Evolutionary conservation across 169 alveolate species (phyloP), one percentile per base, ranked within the genome.

Genomic region (Cryptosporidium tyzzeri): DNA sequence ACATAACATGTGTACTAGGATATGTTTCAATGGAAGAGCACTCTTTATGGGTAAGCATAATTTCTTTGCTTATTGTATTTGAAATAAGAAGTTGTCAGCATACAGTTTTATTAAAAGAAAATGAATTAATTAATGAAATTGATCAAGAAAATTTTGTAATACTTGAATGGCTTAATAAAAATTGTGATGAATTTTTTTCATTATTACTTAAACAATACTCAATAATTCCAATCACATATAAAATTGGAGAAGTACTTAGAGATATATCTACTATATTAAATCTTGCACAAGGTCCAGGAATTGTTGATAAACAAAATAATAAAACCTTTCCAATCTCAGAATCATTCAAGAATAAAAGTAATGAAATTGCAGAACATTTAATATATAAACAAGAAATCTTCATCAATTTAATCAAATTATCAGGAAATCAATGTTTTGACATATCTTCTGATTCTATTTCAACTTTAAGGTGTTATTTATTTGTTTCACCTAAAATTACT

Each of bases 401-500:
- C n/a, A 44, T 3, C n/a, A 62, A 65, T 31, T 29, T 80, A 37
- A 80, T 80, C 3, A 45, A 41, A 29, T 33, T 80, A 41, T 80
- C 89, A 7, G 89, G 89, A n/a, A 80, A 65, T 65, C 65, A 80
- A 21, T 80, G 74, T 33, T 80, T 80, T 80, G 89, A 80, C 14
- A 65, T 80, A 29, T 59, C 89, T 9, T 80, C 89, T 33, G 89
- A 80, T 45, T 62, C 89, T 18, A 65, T 80, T 26, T 37, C 89
- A 21, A 80, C 89, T 33, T 62, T 80, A 37, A 41, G 75, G 21
- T 80, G 89, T 16, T 80, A 80, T 48, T 65, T 80, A 65, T 80
- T 80, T 80, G 70, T 80, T 61, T 80, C 89, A 44, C 89, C 89
- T 0, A 18, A 61, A 41, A 62, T 80, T 23, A 80, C 89, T 2